phyloP scores from a whole-genome alignment of 2,329 filamentous ascomycete genomes.

The Zymoseptoria pseudotritici region DNA sequence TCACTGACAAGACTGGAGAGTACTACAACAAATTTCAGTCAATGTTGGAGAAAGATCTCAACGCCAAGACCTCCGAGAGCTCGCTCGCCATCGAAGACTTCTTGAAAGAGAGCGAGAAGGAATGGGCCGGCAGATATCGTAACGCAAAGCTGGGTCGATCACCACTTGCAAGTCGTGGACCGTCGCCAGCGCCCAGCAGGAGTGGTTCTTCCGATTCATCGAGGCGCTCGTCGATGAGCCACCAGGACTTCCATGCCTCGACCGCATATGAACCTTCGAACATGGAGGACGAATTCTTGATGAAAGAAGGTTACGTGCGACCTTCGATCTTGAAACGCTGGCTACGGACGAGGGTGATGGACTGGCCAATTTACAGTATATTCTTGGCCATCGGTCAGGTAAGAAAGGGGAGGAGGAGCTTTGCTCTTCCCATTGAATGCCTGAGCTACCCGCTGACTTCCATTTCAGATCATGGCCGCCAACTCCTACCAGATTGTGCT shows the following conservation, averaged over 20 bases:
- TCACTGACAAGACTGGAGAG: constrained; percentile 54
- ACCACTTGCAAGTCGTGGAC: constrained; percentile 27
- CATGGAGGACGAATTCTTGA: constrained; percentile 40
- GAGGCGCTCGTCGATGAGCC: constrained; percentile 33
- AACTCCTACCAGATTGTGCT: constrained; percentile 60
- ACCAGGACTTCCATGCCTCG: constrained; percentile 28
- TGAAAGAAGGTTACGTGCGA: constrained; percentile 47
- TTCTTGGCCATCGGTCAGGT: constrained; percentile 39
- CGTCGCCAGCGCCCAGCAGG: constrained; percentile 1
- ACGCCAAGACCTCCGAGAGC: constrained; percentile 47
- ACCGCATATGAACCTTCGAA: neutral
- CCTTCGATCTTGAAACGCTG: constrained; percentile 52
- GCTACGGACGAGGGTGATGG: constrained; percentile 47
- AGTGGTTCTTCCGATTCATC: constrained; percentile 21
- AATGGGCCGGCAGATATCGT: constrained; percentile 53
- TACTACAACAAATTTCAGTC: constrained; percentile 51
- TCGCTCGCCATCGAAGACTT: constrained; percentile 54
- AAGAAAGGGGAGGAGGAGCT: too few relatives aligned
- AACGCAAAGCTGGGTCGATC: constrained; percentile 48
- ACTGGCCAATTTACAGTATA: constrained; percentile 56
- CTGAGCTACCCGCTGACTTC: too few relatives aligned
- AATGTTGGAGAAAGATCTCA: constrained; percentile 44
- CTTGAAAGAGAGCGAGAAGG: constrained; percentile 55
- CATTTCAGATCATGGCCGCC: constrained; percentile 52
- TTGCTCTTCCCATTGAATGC: too few relatives aligned